A percentile compares a stretch with the other conserved stretches of the same genome.
phyloP scores from a whole-genome alignment of 1,284 basidiomycete species.

The Trametes sp. region DNA sequence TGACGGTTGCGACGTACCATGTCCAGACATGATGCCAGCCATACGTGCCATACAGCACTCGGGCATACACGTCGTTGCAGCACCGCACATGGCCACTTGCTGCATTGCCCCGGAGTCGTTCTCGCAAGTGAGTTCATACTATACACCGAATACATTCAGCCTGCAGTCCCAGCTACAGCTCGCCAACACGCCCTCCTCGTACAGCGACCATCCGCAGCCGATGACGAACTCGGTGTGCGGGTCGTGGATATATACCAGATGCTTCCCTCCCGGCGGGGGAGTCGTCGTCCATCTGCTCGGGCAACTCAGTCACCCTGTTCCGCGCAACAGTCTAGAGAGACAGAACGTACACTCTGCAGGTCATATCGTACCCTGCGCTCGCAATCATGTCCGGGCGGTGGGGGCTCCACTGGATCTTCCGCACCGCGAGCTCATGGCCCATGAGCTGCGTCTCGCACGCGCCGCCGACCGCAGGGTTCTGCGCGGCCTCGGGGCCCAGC shows the following conservation, averaged over 20 bases:
- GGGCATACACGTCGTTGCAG: background rate
- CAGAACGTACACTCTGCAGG: constrained; percentile 81
- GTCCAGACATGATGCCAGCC: too few relatives aligned
- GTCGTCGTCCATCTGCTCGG: constrained; percentile 66
- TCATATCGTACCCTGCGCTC: constrained; percentile 96
- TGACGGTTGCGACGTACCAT: background rate
- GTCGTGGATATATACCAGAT: constrained; percentile 78
- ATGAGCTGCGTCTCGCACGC: constrained; percentile 69
- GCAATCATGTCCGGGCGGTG: constrained; percentile 81
- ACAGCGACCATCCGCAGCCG: constrained; percentile 89
- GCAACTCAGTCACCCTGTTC: constrained; percentile 10
- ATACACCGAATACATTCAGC: constrained; percentile 78
- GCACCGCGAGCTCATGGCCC: constrained; percentile 85
- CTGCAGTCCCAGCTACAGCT: constrained; percentile 92
- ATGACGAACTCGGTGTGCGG: constrained; percentile 96
- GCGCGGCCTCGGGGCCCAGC: constrained; percentile 48
- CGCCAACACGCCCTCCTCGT: constrained; percentile 85
- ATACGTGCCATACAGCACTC: too few relatives aligned
- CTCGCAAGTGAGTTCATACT: constrained; percentile 8
- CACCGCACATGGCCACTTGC: background rate
- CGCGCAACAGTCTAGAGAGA: too few relatives aligned
- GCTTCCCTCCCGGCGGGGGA: constrained; percentile 58
- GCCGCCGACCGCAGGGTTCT: constrained; percentile 64
- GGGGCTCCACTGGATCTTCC: constrained; percentile 83
- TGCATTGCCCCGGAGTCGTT: background rate